Evolutionary conservation across 2,329 filamentous ascomycete species (phyloP), one percentile per base, ranked within the genome.

Genomic region (Phialocephala sp.): DNA sequence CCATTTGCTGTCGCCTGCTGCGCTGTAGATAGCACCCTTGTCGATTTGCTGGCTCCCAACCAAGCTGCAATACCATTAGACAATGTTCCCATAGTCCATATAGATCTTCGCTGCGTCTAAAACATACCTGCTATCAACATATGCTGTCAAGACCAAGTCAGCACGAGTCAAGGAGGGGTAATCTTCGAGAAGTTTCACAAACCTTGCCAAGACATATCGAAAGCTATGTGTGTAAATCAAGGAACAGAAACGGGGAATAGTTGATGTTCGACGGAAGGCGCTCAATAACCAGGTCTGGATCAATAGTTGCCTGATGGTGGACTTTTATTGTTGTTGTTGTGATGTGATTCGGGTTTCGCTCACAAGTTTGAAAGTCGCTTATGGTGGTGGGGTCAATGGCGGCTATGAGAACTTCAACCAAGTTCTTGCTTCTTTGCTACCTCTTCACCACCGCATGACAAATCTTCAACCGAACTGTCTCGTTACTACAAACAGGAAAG

Each of bases 1-100:
- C 92, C 93, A 96, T 74, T 87, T 85, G 77, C 89, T 93, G 80
- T 91, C 91, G 74, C 93, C 92, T 73, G 91, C 91, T 71, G 81
- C 82, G 80, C 91, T 93, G 84, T 95, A 88, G 79, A 97, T 93
- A 77, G 91, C 91, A 75, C 86, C 93, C 83, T 93, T 90, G 83
- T 95, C 90, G 76, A 97, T 81, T 78, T 94, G 89, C 76, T 89
- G 89, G 74, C 85, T 89, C 81, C 85, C 90, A 76, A 96, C 86
- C 75, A 97, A 88, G 86, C 93, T 97, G 77, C 73, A 45, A 63
- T 45, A 41, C 62, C 63, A 72, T 75, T 69, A 76, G 74, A 54
- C 2, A 22, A 37, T 18, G 20, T 27, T 9, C 54, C 14, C 45
- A 22, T n/a, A 37, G 20, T 27, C 35, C 43, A 4, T 15, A 24